These are phyloP conservation scores for Dendrocalamus latiflorus DNA, from an alignment of 202 grass and related monocot species.

Conservation along the genomic window DNA sequence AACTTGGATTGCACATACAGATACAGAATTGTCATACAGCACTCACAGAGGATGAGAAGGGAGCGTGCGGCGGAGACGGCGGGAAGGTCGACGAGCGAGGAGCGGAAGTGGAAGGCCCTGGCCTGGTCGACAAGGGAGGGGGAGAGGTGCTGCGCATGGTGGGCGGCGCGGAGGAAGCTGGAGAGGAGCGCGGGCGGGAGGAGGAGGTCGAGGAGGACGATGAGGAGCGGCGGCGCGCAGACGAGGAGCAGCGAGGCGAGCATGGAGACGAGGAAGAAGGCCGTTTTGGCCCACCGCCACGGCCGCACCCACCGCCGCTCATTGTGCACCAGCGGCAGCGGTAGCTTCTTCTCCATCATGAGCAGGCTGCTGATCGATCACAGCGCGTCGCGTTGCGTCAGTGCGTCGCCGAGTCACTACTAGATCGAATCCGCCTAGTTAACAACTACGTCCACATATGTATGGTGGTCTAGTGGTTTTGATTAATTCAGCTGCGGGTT, in stretches of 20 bases:
- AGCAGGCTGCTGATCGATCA: not conserved
- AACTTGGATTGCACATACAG: no score
- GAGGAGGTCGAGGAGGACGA: constrained; percentile 78
- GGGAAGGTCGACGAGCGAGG: constrained; percentile 75
- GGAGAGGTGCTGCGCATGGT: not conserved
- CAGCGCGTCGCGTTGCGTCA: not conserved
- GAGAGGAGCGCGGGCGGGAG: constrained; percentile 69
- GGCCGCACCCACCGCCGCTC: constrained; percentile 53
- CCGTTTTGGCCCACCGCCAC: constrained; percentile 76
- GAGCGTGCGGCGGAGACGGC: constrained; percentile 67
- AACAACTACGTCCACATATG: not conserved
- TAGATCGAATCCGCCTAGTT: not conserved
- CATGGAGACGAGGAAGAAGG: constrained; percentile 84
- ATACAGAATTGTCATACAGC: no score
- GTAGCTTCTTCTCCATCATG: constrained; percentile 60
- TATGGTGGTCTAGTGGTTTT: not conserved
- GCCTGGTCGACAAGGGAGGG: constrained; percentile 22
- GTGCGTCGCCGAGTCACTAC: not conserved
- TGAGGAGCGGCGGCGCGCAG: constrained; percentile 78
- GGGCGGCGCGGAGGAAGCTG: constrained; percentile 26
- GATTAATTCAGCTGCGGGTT: not conserved
- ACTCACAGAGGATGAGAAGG: constrained; percentile 85
- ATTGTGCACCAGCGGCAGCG: constrained; percentile 27
- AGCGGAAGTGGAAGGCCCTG: constrained; percentile 49
- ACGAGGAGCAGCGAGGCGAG: constrained; percentile 87